phyloP scores from a whole-genome alignment of 1,139 yeast species.

The Geotrichum aggregatum region DNA sequence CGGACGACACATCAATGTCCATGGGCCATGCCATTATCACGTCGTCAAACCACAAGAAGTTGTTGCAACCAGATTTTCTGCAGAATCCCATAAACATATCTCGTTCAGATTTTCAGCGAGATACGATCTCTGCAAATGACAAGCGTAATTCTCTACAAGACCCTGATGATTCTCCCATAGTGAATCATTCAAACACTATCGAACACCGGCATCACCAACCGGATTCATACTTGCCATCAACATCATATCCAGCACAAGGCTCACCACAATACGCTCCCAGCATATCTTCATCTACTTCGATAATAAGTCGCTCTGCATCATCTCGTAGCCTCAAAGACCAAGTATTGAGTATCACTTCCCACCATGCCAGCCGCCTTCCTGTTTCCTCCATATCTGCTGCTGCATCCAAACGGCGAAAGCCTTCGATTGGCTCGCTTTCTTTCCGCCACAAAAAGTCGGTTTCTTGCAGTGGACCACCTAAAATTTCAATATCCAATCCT shows the following conservation, averaged over 20 bases:
- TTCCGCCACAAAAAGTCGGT: background rate
- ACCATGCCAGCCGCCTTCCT: background rate
- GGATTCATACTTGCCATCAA: too few relatives aligned
- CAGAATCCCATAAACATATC: too few relatives aligned
- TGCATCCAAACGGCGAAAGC: background rate
- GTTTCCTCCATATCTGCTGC: background rate
- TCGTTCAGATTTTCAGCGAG: too few relatives aligned
- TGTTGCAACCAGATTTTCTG: background rate
- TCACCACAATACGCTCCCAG: too few relatives aligned
- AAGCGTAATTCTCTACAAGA: background rate
- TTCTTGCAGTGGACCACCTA: background rate
- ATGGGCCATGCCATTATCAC: background rate
- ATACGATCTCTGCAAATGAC: too few relatives aligned
- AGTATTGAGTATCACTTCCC: background rate
- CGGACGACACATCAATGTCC: background rate
- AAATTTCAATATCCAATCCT: too few relatives aligned
- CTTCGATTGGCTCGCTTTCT: background rate
- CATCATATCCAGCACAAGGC: too few relatives aligned
- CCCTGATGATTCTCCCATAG: background rate
- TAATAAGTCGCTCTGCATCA: background rate
- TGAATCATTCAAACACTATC: background rate
- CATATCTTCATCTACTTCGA: background rate
- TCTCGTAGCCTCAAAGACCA: background rate
- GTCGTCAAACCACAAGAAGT: background rate
- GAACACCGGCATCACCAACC: too few relatives aligned